A percentile compares a stretch with the other conserved stretches of the same genome.
phyloP scores from a whole-genome alignment of 1,284 basidiomycete species.

The Boletus mariae region DNA sequence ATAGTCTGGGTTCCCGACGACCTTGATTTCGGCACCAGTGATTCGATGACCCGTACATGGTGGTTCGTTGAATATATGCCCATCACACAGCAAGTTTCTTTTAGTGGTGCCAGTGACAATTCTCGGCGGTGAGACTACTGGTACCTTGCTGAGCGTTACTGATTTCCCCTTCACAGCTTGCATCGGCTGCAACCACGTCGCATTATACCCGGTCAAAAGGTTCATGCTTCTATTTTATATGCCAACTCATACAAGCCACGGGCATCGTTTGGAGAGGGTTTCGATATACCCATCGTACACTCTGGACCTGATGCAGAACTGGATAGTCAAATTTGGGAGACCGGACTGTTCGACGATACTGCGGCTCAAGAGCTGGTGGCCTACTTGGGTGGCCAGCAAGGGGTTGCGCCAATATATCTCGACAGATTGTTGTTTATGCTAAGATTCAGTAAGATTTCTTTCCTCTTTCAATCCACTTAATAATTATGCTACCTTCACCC shows the following conservation, averaged over 20 bases:
- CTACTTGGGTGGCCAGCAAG: slow-evolving; percentile 8
- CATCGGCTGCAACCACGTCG: slow-evolving; percentile 22
- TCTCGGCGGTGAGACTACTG: slow-evolving; percentile 14
- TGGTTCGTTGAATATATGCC: slow-evolving; percentile 24
- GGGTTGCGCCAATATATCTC: slow-evolving; percentile 21
- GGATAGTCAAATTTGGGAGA: slow-evolving; percentile 22
- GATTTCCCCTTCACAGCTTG: slow-evolving; percentile 11
- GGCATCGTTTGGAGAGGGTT: slow-evolving; percentile 28
- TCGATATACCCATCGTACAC: slow-evolving; percentile 20
- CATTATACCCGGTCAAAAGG: slow-evolving; percentile 31
- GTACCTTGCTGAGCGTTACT: background rate
- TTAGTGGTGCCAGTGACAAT: slow-evolving; percentile 11
- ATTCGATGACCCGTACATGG: slow-evolving; percentile 25
- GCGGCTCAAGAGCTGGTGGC: slow-evolving; percentile 17
- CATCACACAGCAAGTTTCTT: slow-evolving; percentile 27
- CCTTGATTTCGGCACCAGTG: slow-evolving; percentile 16
- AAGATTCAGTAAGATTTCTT: slow-evolving; percentile 18
- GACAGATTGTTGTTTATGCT: slow-evolving; percentile 30
- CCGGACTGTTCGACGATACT: slow-evolving; percentile 22
- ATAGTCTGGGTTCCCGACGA: slow-evolving; percentile 28
- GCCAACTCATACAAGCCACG: slow-evolving; percentile 24
- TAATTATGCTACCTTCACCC: background rate
- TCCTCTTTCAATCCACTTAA: background rate
- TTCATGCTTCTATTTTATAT: slow-evolving; percentile 30
- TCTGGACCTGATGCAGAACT: slow-evolving; percentile 1